Percentiles rank a stretch among this genome's conserved stretches.
phyloP scores from a whole-genome alignment of 2,329 filamentous ascomycete genomes.

The Aspergillus amoenus region DNA sequence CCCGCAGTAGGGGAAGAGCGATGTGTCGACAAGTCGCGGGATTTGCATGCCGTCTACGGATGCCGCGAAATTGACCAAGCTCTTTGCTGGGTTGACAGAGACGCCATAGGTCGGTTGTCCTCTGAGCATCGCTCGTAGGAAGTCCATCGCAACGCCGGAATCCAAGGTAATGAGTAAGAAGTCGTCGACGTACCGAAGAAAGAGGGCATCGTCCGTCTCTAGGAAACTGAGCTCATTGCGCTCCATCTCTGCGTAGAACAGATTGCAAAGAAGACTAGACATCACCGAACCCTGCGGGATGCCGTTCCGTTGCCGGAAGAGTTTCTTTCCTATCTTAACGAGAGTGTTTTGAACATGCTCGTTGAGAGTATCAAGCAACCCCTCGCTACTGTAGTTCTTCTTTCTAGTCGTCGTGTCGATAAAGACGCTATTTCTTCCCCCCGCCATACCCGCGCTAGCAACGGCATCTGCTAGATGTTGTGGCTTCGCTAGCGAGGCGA shows the following conservation, averaged over 20 bases:
- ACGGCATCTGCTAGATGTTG: conserved; percentile 50
- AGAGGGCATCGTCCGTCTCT: conserved; percentile 57
- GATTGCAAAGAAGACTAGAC: conserved; percentile 85
- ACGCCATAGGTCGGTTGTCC: conserved; percentile 81
- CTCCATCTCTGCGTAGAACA: conserved; percentile 92
- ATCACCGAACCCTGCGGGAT: conserved; percentile 93
- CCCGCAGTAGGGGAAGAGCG: conserved; percentile 83
- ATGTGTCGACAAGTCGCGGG: conserved; percentile 46
- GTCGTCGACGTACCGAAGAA: conserved; percentile 86
- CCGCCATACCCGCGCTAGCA: conserved; percentile 35
- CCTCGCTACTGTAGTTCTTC: conserved; percentile 55
- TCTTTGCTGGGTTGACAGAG: conserved; percentile 73
- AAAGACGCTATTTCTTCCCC: conserved; percentile 69
- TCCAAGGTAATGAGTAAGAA: conserved; percentile 84
- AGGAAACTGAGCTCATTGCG: conserved; percentile 67
- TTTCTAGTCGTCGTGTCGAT: conserved; percentile 66
- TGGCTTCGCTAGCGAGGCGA: conserved; percentile 45
- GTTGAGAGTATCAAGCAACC: conserved; percentile 67
- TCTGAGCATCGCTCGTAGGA: conserved; percentile 76
- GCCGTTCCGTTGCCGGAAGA: conserved; percentile 80
- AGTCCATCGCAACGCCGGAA: conserved; percentile 63
- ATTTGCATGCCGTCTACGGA: conserved; percentile 55
- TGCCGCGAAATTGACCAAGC: conserved; percentile 77
- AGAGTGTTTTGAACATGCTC: conserved; percentile 84
- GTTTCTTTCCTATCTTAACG: conserved; percentile 83